Evolutionary conservation across 208 protist species (phyloP).

Genomic region (Kentomonas sorsogonicus): DNA sequence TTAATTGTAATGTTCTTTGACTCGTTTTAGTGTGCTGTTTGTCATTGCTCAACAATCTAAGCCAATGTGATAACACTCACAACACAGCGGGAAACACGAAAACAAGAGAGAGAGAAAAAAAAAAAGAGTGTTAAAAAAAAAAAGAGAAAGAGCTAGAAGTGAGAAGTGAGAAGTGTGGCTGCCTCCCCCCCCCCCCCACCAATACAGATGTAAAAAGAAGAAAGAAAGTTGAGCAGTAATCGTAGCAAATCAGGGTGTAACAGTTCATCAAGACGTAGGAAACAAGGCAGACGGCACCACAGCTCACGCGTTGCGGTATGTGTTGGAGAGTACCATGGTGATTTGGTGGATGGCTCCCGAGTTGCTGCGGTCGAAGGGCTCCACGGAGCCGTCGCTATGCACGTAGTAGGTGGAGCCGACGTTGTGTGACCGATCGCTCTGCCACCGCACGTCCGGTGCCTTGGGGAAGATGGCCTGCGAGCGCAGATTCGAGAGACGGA

Average conservation of each 20-base stretch:
- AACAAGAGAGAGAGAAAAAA: neutral
- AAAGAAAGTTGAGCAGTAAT: neutral
- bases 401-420: constrained; percentile 88
- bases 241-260: too few relatives aligned
- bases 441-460: constrained; percentile 85
- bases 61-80: too few relatives aligned
- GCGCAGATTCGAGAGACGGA: constrained; percentile 83
- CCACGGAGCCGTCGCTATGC: constrained; percentile 61
- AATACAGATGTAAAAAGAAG: constrained; percentile 4
- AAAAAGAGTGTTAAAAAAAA: constrained; percentile 5
- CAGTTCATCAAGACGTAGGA: neutral
- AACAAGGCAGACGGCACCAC: neutral
- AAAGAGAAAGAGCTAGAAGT: constrained; percentile 9
- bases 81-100: constrained; percentile 5
- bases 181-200: neutral
- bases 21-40: too few relatives aligned
- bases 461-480: constrained; percentile 83
- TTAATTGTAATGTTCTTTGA: too few relatives aligned
- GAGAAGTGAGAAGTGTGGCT: constrained; percentile 4
- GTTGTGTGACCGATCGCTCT: constrained; percentile 81
- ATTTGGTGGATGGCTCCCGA: too few relatives aligned
- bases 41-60: too few relatives aligned
- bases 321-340: too few relatives aligned
- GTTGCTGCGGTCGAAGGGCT: too few relatives aligned
- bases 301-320: too few relatives aligned